phyloP scores from a whole-genome alignment of 768 basidiomycete species.

The Pleurotus tuoliensis region DNA sequence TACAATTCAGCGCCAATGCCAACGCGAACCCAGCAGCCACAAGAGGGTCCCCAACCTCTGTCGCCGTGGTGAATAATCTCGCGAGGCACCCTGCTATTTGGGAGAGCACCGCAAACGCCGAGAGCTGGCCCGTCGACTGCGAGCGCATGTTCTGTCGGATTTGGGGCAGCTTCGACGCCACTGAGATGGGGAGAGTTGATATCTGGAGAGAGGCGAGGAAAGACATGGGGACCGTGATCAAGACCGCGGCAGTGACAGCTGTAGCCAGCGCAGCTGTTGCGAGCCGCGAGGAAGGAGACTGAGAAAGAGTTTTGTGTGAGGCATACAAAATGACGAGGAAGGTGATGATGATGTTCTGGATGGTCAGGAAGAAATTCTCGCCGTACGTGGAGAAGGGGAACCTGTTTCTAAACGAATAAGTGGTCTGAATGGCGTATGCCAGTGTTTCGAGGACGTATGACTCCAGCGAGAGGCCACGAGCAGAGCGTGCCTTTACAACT shows the following conservation, averaged over 20 bases:
- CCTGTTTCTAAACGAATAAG: slow-evolving; percentile 77
- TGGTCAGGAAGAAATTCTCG: slow-evolving; percentile 90
- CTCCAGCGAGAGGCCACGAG: slow-evolving; percentile 81
- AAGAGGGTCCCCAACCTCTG: slow-evolving; percentile 81
- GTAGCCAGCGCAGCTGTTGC: slow-evolving; percentile 26
- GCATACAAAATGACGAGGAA: slow-evolving; percentile 76
- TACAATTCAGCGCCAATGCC: slow-evolving; percentile 75
- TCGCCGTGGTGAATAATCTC: slow-evolving; percentile 90
- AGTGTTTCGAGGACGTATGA: slow-evolving; percentile 90
- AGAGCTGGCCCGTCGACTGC: slow-evolving; percentile 88
- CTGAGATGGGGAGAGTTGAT: slow-evolving; percentile 83
- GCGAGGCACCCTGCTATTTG: slow-evolving; percentile 89
- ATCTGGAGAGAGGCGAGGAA: slow-evolving; percentile 72
- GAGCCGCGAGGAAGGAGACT: slow-evolving; percentile 18
- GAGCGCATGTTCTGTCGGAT: slow-evolving; percentile 77
- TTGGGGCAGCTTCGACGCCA: slow-evolving; percentile 93
- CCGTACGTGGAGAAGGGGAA: slow-evolving; percentile 98
- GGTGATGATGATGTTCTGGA: slow-evolving; percentile 87
- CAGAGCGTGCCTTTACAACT: slow-evolving; percentile 75
- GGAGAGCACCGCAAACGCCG: slow-evolving; percentile 85
- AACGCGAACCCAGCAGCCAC: slow-evolving; percentile 82
- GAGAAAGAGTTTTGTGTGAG: slow-evolving; percentile 24
- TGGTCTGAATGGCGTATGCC: slow-evolving; percentile 83
- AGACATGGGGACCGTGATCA: slow-evolving; percentile 43
- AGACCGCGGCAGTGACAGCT: slow-evolving; percentile 25